phyloP scores from a whole-genome alignment of 2,329 filamentous ascomycete genomes.

The Paecilomyces fulvus region DNA sequence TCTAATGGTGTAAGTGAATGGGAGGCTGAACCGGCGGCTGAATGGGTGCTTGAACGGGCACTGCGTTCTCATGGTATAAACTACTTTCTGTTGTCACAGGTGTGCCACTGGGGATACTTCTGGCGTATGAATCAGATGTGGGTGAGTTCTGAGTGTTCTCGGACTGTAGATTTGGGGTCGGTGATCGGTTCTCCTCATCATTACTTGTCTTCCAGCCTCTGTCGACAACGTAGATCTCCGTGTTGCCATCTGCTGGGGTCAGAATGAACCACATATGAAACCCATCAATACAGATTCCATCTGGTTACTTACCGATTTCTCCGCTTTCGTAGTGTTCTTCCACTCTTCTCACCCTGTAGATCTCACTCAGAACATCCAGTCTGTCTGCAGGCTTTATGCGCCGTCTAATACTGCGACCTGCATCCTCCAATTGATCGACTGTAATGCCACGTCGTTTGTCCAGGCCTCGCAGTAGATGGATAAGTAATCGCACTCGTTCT shows the following conservation, averaged over 20 bases:
- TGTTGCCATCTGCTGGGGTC: background rate
- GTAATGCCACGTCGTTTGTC: slow-evolving; percentile 24
- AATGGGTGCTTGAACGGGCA: background rate
- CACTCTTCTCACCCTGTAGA: slow-evolving; percentile 25
- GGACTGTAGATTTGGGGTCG: background rate
- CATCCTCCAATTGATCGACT: slow-evolving; percentile 24
- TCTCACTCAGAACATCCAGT: slow-evolving; percentile 24
- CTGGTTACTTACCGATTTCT: slow-evolving; percentile 16
- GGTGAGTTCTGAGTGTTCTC: background rate
- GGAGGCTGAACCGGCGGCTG: background rate
- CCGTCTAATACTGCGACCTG: slow-evolving; percentile 24
- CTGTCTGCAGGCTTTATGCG: slow-evolving; percentile 21
- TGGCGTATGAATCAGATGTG: background rate
- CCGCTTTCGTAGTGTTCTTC: slow-evolving; percentile 24
- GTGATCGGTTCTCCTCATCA: background rate
- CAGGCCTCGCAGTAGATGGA: slow-evolving; percentile 27
- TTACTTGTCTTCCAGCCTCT: background rate
- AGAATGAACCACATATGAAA: background rate
- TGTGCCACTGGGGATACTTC: background rate
- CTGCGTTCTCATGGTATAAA: background rate
- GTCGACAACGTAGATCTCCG: background rate
- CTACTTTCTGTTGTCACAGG: background rate
- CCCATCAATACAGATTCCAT: background rate
- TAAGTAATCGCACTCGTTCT: slow-evolving; percentile 23
- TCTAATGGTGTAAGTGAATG: background rate